These are phyloP conservation scores for Paraphoma sp. DNA, from an alignment of 2,329 filamentous ascomycete species.

Conservation along the genomic window DNA sequence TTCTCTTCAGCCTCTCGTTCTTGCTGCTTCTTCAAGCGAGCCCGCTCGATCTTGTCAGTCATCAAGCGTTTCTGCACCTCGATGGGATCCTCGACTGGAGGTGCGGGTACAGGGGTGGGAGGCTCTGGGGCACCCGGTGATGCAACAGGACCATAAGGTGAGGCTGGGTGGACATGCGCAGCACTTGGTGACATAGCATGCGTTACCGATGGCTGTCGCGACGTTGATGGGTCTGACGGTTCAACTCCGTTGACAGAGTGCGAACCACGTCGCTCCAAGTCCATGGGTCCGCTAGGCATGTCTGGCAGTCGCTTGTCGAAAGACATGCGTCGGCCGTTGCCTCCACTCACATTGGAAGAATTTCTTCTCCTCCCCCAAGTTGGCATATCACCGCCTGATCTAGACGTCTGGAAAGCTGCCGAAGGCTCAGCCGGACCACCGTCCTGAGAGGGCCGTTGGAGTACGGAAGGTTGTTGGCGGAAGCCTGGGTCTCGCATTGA, in stretches of 20 bases:
- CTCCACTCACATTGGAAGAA: constrained; percentile 90
- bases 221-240: constrained; percentile 21
- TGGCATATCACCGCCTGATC: constrained; percentile 68
- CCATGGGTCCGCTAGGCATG: constrained; percentile 32
- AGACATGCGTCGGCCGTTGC: constrained; percentile 73
- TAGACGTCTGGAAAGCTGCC: constrained; percentile 81
- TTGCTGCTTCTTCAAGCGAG: constrained; percentile 69
- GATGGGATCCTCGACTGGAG: constrained; percentile 65
- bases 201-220: constrained; percentile 28
- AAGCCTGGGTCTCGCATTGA: constrained; percentile 72
- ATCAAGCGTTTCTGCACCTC: constrained; percentile 73
- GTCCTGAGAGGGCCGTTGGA: constrained; percentile 74
- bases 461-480: constrained; percentile 77
- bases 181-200: constrained; percentile 40
- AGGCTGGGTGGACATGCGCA: constrained; percentile 41
- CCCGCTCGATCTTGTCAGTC: constrained; percentile 72
- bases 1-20: constrained; percentile 64
- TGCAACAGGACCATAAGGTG: constrained; percentile 43
- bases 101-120: constrained; percentile 37
- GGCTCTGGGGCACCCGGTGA: constrained; percentile 33
- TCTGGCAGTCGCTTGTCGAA: constrained; percentile 56
- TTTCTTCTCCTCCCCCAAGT: constrained; percentile 78
- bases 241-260: constrained; percentile 41
- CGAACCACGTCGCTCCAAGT: constrained; percentile 38
- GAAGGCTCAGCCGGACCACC: constrained; percentile 78